Percentiles rank a stretch among this genome's conserved stretches.
phyloP scores from a whole-genome alignment of 352 stramenopile species.

The Phytophthora foliorum region DNA sequence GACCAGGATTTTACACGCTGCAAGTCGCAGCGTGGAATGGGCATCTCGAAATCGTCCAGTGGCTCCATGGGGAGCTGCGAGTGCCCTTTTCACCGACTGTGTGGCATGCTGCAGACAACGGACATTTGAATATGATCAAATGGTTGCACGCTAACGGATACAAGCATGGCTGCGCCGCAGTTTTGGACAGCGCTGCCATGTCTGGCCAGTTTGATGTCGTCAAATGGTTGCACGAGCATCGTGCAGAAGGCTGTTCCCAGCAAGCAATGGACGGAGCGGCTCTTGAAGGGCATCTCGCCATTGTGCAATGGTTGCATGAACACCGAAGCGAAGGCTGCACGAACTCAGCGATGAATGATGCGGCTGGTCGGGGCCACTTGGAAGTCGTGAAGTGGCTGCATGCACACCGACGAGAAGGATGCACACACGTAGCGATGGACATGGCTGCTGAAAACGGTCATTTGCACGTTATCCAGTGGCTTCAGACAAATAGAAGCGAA shows the following conservation, averaged over 20 bases:
- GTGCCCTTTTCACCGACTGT: slow-evolving; percentile 33
- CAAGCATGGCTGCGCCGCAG: slow-evolving; percentile 39
- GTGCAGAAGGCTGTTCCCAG: slow-evolving; percentile 29
- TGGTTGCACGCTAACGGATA: slow-evolving; percentile 46
- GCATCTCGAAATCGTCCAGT: slow-evolving; percentile 42
- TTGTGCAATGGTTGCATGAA: slow-evolving; percentile 51
- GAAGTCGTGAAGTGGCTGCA: slow-evolving; percentile 64
- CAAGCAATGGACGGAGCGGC: slow-evolving; percentile 46
- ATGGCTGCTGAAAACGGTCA: slow-evolving; percentile 49
- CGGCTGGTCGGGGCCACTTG: slow-evolving; percentile 52
- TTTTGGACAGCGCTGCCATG: slow-evolving; percentile 58
- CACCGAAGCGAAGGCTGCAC: slow-evolving; percentile 51
- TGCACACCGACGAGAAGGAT: slow-evolving; percentile 47
- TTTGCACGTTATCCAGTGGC: slow-evolving; percentile 53
- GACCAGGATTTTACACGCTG: slow-evolving; percentile 59
- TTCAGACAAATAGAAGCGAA: slow-evolving; percentile 50
- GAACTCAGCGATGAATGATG: slow-evolving; percentile 56
- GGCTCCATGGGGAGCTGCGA: slow-evolving; percentile 42
- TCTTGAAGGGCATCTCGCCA: slow-evolving; percentile 35
- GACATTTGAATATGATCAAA: slow-evolving; percentile 41
- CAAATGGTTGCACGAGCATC: slow-evolving; percentile 41
- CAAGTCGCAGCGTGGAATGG: slow-evolving; percentile 63
- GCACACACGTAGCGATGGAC: slow-evolving; percentile 54
- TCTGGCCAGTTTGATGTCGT: slow-evolving; percentile 59
- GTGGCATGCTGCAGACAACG: slow-evolving; percentile 39